Conservation (phyloP, 345 rosid genomes). For the Eucalyptus albens region DNA sequence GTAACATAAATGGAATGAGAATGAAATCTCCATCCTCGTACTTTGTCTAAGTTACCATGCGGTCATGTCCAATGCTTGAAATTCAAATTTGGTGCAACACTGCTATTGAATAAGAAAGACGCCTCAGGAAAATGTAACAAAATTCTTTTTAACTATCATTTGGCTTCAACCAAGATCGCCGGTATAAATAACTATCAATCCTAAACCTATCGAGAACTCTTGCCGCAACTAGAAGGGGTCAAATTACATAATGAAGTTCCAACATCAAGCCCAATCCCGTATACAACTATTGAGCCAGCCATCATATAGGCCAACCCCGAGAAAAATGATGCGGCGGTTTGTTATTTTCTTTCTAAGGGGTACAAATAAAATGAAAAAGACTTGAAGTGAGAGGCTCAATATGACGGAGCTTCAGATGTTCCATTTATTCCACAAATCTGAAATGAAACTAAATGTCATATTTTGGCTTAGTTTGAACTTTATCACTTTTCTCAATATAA, state of each 20-base stretch:
- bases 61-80: too few species aligned
- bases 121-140: background rate
- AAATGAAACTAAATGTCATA: slow-evolving; percentile 14
- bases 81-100: background rate
- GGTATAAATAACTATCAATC: background rate
- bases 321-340: accelerated
- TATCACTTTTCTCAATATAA: too few species aligned
- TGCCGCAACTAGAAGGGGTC: accelerated
- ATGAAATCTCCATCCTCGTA: background rate
- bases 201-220: accelerated
- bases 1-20: background rate
- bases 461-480: slow-evolving; percentile 47
- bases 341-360: accelerated
- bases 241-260: too few species aligned
- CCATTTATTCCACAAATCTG: background rate
- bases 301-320: too few species aligned
- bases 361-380: too few species aligned
- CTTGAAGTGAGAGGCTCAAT: too few species aligned
- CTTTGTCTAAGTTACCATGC: too few species aligned
- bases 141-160: background rate
- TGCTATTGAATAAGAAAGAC: background rate
- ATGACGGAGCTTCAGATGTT: too few species aligned
- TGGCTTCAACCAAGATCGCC: background rate
- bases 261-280: too few species aligned
- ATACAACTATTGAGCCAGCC: accelerated